Base-by-base conservation (phyloP, 441 rosid species). In the Adansonia gregorii region DNA sequence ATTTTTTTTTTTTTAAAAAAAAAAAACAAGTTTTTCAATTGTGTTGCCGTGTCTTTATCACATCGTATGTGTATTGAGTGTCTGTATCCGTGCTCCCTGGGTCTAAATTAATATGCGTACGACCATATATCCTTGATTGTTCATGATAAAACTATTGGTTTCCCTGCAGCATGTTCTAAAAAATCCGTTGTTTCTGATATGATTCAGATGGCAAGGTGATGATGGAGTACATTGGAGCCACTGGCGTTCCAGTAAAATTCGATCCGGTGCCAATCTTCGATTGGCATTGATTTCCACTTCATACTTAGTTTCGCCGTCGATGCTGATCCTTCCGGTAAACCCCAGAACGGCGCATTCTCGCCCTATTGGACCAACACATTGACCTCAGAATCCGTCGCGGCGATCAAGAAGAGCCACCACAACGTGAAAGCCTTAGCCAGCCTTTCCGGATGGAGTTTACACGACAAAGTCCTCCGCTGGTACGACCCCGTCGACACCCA, bases 201-300 rank as follows among this genome's bases (percentile, higher is more conserved):
- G 49, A 2, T 59, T 46, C 61, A 86, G 91, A 84, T 76, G 87
- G 84, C 15, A 86, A 89, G 71, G 89, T 89, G 79, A 87, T 90
- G 90, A 87, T 90, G 92, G 92, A 88, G 80, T 88, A 88, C 56
- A 90, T 88, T 5, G 94, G 94, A 56, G 91, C 90, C 6, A 79
- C 90, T 0, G 89, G 94, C 0, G 75, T 4, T 4, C 80, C 80
- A 0, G 82, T 90, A 2, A 79, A 27, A n/a, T 87, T 90, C 8
- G 85, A 82, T 39, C 1, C 79, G 0, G 84, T 89, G 20, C 90
- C 91, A 1, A 76, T 89, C 0, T 12, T 83, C 6, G 78, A 78
- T 0, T 0, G 80, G 70, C 51, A 85, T 88, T 4, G 86, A 84
- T 60, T 90, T 88, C 76, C 80, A 90, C 55, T 89, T 89, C 83